Conservation (phyloP, 2,329 filamentous ascomycete genomes). For the Aureobasidium sp. region DNA sequence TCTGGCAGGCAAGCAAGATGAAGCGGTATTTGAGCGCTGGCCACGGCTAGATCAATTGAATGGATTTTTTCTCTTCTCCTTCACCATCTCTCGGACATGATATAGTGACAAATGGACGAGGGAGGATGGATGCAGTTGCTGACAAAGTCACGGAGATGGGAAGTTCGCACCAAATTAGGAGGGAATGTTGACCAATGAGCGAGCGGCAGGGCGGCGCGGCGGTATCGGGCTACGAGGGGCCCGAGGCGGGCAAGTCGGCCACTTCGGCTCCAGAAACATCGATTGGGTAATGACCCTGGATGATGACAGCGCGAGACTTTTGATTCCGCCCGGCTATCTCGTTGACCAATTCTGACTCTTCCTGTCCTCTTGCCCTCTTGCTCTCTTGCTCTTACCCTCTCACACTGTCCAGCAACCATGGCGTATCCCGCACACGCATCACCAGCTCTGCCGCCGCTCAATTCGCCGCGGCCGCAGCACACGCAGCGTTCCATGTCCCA, state of each 20-base stretch:
- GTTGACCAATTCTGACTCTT: neutral
- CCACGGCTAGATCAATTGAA: neutral
- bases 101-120: neutral
- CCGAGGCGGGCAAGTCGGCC: conserved; percentile 1
- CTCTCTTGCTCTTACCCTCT: neutral
- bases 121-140: neutral
- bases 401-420: neutral
- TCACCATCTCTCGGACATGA: neutral
- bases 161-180: neutral
- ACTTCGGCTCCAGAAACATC: neutral
- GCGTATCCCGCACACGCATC: conserved; percentile 33
- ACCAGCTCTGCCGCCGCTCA: conserved; percentile 34
- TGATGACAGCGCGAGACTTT: conserved; percentile 10
- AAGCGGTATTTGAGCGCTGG: conserved; percentile 2
- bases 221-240: neutral
- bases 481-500: conserved; percentile 26
- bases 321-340: neutral
- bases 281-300: neutral
- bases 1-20: neutral
- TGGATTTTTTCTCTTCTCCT: neutral
- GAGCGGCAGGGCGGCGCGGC: neutral
- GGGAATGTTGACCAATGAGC: neutral
- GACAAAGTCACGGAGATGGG: neutral
- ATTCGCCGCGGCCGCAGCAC: conserved; percentile 42
- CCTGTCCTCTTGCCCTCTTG: no score